Percentiles rank a stretch among this genome's conserved stretches.
Evolutionary conservation across 2,329 filamentous ascomycete genomes (phyloP).

Genomic region (Aspergillus hortae): DNA sequence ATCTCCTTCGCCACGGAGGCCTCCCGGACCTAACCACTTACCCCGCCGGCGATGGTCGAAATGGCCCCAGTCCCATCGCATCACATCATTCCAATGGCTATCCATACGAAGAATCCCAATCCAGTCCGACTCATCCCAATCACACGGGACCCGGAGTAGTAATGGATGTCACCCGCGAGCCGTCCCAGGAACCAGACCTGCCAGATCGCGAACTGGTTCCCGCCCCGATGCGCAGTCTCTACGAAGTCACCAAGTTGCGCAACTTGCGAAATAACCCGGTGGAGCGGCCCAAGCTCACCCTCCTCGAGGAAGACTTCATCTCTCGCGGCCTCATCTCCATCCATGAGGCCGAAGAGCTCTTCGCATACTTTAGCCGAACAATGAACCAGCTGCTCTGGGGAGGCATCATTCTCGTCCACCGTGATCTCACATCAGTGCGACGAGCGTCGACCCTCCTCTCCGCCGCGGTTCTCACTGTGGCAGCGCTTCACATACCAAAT

Average conservation of each 20-base stretch:
- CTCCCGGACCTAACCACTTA: slow-evolving; percentile 41
- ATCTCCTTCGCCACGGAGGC: slow-evolving; percentile 43
- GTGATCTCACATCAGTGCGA: slow-evolving; percentile 50
- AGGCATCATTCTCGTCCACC: slow-evolving; percentile 49
- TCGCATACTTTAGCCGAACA: slow-evolving; percentile 49
- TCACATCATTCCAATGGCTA: slow-evolving; percentile 25
- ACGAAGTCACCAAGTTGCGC: slow-evolving; percentile 52
- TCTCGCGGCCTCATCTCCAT: slow-evolving; percentile 46
- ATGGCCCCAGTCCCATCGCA: slow-evolving; percentile 24
- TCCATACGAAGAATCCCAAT: slow-evolving; percentile 25
- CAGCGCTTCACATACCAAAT: slow-evolving; percentile 56
- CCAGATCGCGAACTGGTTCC: slow-evolving; percentile 44
- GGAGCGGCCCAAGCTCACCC: slow-evolving; percentile 34
- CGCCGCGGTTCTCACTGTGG: slow-evolving; percentile 55
- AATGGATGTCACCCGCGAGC: slow-evolving; percentile 45
- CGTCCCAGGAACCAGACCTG: slow-evolving; percentile 41
- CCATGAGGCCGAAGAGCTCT: slow-evolving; percentile 51
- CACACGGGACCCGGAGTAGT: slow-evolving; percentile 27
- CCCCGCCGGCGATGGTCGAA: slow-evolving; percentile 24
- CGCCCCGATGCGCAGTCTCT: slow-evolving; percentile 53
- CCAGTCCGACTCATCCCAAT: slow-evolving; percentile 21
- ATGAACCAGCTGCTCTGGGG: slow-evolving; percentile 54
- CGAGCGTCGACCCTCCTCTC: slow-evolving; percentile 55
- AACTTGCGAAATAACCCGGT: slow-evolving; percentile 38
- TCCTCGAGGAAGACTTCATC: slow-evolving; percentile 49